Evolutionary conservation across 2,329 filamentous ascomycete species (phyloP).

Genomic region (Achaetomium macrosporum): DNA sequence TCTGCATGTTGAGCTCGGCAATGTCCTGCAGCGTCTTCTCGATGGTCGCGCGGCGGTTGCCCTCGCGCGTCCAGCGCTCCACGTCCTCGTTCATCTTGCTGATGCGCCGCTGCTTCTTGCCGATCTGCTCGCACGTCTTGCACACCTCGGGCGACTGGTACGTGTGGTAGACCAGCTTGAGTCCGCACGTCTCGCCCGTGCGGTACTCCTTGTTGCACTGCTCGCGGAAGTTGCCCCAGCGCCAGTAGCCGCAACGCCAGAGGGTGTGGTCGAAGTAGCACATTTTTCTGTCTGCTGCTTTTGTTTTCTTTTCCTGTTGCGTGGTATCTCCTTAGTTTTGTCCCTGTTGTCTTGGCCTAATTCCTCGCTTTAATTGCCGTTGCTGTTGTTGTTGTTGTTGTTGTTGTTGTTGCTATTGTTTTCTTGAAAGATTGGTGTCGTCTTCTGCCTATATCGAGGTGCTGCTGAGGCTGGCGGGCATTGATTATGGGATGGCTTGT

Average conservation of each 20-base stretch:
- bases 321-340: neutral
- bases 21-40: constrained; percentile 63
- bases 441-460: neutral
- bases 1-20: constrained; percentile 56
- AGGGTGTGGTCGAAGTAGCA: constrained; percentile 92
- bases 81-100: constrained; percentile 70
- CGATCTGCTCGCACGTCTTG: constrained; percentile 82
- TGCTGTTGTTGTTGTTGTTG: too few relatives aligned
- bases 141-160: constrained; percentile 60
- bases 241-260: constrained; percentile 84
- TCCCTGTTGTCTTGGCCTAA: neutral
- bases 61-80: constrained; percentile 69
- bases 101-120: constrained; percentile 73
- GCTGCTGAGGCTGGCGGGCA: neutral
- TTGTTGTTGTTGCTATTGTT: too few relatives aligned
- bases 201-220: constrained; percentile 94
- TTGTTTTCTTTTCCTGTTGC: neutral
- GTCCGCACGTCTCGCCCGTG: constrained; percentile 91
- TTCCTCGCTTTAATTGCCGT: too few relatives aligned
- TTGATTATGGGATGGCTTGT: too few relatives aligned
- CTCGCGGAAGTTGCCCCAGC: constrained; percentile 88
- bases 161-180: constrained; percentile 80
- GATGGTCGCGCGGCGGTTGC: constrained; percentile 67
- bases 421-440: neutral
- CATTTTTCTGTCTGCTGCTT: constrained; percentile 42